phyloP scores from a whole-genome alignment of 768 basidiomycete genomes.

The Lentinula boryana region DNA sequence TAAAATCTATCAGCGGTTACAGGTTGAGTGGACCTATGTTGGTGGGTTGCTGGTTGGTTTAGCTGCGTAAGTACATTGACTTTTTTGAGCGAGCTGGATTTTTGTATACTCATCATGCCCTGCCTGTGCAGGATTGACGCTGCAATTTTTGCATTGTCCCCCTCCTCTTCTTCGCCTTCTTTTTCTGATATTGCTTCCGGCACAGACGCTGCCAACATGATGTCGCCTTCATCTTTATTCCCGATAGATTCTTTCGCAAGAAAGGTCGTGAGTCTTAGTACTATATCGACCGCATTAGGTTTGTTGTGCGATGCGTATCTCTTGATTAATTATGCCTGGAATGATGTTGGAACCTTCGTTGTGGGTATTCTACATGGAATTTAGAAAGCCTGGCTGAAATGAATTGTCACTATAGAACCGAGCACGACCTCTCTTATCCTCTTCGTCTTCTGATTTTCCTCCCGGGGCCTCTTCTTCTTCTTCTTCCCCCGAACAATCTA shows the following conservation, averaged over 20 bases:
- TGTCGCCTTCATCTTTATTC: conserved; percentile 16
- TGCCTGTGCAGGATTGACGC: conserved; percentile 34
- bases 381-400: too few species aligned
- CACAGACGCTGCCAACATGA: neutral
- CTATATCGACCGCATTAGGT: conserved; percentile 58
- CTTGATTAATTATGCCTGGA: conserved; percentile 54
- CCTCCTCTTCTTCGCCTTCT: conserved; percentile 24
- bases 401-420: neutral
- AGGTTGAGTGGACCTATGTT: conserved; percentile 60
- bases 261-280: conserved; percentile 50
- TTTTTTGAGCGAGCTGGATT: neutral
- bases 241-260: conserved; percentile 38
- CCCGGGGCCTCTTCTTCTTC: neutral
- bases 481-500: neutral
- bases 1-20: conserved; percentile 37
- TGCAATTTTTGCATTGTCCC: conserved; percentile 59
- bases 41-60: conserved; percentile 63
- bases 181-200: neutral
- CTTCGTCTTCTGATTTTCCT: neutral
- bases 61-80: conserved; percentile 37
- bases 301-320: conserved; percentile 63
- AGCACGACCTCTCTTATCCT: neutral
- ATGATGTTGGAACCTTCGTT: conserved; percentile 43
- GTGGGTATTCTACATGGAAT: conserved; percentile 24
- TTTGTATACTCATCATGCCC: neutral